Base-by-base conservation (phyloP, 768 basidiomycete genomes). In the Trametes meyenii region DNA sequence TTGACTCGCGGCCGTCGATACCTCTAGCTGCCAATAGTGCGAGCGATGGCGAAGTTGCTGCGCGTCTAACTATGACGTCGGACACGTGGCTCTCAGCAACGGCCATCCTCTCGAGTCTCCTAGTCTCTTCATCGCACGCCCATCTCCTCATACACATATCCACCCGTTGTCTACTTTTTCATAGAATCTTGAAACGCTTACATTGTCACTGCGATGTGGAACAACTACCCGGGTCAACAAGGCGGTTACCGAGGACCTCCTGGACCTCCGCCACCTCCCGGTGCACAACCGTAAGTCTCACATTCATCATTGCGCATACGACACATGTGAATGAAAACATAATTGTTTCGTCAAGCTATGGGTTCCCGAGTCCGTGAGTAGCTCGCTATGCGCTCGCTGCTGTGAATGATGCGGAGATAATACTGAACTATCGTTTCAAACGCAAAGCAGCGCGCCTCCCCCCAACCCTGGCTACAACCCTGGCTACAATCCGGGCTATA, bases 141-240 rank as follows among this genome's bases (percentile, higher is more conserved):
- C 52, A 58, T 36, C 55, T 43, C 8, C 36, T 3, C 35, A 16
- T 54, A 19, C 48, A 39, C 21, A n/a, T 1, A 1, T 26, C 7
- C 19, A 35, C 21, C 3, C 8, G 11, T 10, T 33, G 12, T 33
- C 40, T 14, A 5, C 16, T 16, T 29, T 16, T 3, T 5, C 21
- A 21, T 8, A 24, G 13, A 17, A 50, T 17, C 14, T 16, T 16
- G 6, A 14, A 7, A 1, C 3, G 21, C 21, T 12, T 10, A 26
- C 45, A 6, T 5, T 40, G 12, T 16, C 11, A 24, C 16, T 17
- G 21, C 7, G 11, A 66, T 63, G 62, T 66, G 62, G 65, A 64
- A 59, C 57, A 55, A 60, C 38, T 68, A 66, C 42, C 67, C 65
- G 23, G 67, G 65, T 14, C 62, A 68, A 36, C 55, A 62, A 21